Conservation (phyloP, 2,329 filamentous ascomycete species). For the Podosphaera aphanis region DNA sequence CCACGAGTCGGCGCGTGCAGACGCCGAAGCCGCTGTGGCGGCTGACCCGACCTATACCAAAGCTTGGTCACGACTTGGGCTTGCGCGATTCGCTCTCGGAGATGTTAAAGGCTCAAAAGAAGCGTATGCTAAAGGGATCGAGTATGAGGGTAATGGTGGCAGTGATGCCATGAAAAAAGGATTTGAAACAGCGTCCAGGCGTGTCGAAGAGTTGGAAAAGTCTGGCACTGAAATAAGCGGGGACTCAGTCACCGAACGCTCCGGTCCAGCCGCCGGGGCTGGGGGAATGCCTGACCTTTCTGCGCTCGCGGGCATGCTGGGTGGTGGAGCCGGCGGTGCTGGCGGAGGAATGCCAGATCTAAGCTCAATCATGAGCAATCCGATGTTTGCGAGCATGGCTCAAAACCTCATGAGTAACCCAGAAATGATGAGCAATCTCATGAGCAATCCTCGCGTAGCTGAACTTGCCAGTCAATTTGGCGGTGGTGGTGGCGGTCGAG, state of each 20-base stretch:
- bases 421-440: slow-evolving; percentile 70
- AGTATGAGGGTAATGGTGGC: slow-evolving; percentile 79
- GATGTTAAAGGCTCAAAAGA: slow-evolving; percentile 85
- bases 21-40: slow-evolving; percentile 74
- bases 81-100: slow-evolving; percentile 76
- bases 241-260: slow-evolving; percentile 26
- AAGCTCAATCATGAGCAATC: slow-evolving; percentile 75
- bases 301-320: slow-evolving; percentile 49
- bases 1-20: slow-evolving; percentile 61
- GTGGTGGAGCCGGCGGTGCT: slow-evolving; percentile 35
- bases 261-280: slow-evolving; percentile 23
- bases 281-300: slow-evolving; percentile 47
- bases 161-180: slow-evolving; percentile 96
- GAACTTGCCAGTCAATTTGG: slow-evolving; percentile 70
- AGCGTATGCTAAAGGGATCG: slow-evolving; percentile 79
- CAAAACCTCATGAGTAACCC: slow-evolving; percentile 96
- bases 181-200: slow-evolving; percentile 73
- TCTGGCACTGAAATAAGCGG: slow-evolving; percentile 22
- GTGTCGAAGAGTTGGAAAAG: slow-evolving; percentile 55
- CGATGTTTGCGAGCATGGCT: slow-evolving; percentile 94
- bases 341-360: slow-evolving; percentile 75
- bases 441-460: slow-evolving; percentile 76
- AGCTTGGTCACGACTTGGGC: slow-evolving; percentile 81
- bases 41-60: slow-evolving; percentile 89
- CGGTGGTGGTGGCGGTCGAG: slow-evolving; percentile 20